Evolutionary conservation across 306 rosid species (phyloP), one percentile per base, ranked within the genome.

Genomic region (Trifolium dubium): DNA sequence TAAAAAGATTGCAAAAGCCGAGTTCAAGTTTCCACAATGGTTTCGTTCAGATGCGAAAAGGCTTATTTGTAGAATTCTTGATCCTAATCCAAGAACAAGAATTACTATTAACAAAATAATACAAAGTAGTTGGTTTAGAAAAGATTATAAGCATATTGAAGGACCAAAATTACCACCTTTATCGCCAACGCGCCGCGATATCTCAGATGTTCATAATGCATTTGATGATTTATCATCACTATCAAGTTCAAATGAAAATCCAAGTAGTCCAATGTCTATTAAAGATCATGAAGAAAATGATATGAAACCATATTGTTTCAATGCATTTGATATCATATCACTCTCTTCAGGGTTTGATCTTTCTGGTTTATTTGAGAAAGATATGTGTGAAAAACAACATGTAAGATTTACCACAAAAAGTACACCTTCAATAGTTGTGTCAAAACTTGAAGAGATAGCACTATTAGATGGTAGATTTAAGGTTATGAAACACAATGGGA

Each of bases 241-340:
- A 39, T 29, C 74, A 7, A 8, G 18, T 65, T 54, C 46, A 7
- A 59, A 46, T 55, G 66, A 14, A 12, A 60, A 51, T 54, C 59
- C 71, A 7, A 64, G 68, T 49, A 64, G 68, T 49, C 54, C 74
- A 7, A 40, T 47, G 11, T 15, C 32, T 13, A 2, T 13, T 44
- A 28, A 5, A 13, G 40, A 37, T 4, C 0, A 66, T 39, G 67
- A 29, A 34, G 49, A 71, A 41, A 30, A 11, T 8, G 60, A 71
- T 37, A 64, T 62, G 84, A 88, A 59, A 61, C 76, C 79, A 2
- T 68, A 79, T 15, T 75, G 66, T 30, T 88, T 81, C 79, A 92
- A 89, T 73, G 96, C 90, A 5, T 92, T 92, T 49, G 92, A 89
- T 74, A 61, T 92, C 59, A 88, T 92, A 73, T 89, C 97, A 41